These are phyloP conservation scores for Bathelium albidoporum DNA, from an alignment of 495 filamentous ascomycete species.

Conservation along the genomic window DNA sequence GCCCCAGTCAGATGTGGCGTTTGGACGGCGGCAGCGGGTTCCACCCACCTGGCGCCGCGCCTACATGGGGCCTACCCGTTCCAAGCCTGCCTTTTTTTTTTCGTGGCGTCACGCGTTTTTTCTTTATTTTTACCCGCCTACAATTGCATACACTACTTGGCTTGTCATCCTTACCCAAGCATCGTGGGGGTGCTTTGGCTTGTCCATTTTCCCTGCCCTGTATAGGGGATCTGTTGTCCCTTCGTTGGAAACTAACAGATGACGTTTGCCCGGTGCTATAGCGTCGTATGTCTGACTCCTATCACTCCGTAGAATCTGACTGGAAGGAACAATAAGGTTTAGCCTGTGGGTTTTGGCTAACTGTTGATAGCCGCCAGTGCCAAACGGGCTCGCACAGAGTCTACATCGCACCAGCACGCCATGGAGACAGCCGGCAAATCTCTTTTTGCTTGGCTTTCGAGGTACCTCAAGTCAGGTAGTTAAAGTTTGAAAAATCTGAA, in stretches of 20 bases:
- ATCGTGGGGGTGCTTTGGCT: background rate
- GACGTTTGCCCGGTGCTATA: too few relatives aligned
- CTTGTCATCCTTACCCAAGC: background rate
- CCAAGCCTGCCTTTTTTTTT: background rate
- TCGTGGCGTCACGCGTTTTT: background rate
- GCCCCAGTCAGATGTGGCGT: background rate
- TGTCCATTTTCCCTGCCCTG: too few relatives aligned
- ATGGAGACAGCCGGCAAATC: too few relatives aligned
- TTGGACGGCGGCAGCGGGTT: conserved; percentile 1
- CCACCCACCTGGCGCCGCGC: background rate
- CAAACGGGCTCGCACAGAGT: too few relatives aligned
- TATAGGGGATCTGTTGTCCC: too few relatives aligned
- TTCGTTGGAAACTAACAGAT: background rate
- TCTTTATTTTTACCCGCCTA: conserved; percentile 3
- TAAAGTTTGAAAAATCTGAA: too few relatives aligned
- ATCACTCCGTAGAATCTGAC: background rate
- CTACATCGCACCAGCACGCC: too few relatives aligned
- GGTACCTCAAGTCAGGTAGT: too few relatives aligned
- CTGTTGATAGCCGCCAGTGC: too few relatives aligned
- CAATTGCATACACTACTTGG: background rate
- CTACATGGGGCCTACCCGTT: background rate
- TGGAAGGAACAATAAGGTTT: background rate
- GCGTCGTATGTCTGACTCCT: too few relatives aligned
- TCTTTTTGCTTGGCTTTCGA: too few relatives aligned
- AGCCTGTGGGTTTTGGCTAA: too few relatives aligned